phyloP scores from a whole-genome alignment of 495 filamentous ascomycete species.

The Penicillium herquei region DNA sequence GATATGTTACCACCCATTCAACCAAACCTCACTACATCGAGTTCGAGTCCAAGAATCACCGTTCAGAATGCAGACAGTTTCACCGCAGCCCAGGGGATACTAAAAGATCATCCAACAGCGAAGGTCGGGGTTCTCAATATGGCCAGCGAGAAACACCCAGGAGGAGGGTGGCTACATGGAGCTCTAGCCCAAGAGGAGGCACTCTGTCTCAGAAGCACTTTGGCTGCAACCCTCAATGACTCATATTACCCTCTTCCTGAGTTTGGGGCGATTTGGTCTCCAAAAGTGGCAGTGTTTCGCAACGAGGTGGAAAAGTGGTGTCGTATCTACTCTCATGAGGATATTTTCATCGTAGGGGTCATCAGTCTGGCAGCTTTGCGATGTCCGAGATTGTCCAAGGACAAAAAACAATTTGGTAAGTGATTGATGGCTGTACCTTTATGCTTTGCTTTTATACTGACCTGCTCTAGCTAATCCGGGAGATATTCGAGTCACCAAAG shows the following conservation, averaged over 20 bases:
- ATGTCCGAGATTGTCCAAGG: slow-evolving; percentile 5
- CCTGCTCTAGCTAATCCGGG: not conserved
- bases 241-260: slow-evolving; percentile 56
- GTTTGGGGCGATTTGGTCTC: slow-evolving; percentile 45
- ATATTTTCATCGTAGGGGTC: slow-evolving; percentile 15
- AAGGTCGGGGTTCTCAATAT: slow-evolving; percentile 45
- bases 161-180: slow-evolving; percentile 56
- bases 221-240: slow-evolving; percentile 49
- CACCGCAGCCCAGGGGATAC: slow-evolving; percentile 9
- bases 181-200: slow-evolving; percentile 59
- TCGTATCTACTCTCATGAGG: slow-evolving; percentile 28
- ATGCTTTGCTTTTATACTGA: not conserved
- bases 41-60: not conserved
- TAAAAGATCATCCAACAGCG: slow-evolving; percentile 1
- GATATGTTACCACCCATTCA: slow-evolving; percentile 2
- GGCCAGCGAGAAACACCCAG: slow-evolving; percentile 50
- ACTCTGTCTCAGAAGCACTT: slow-evolving; percentile 56
- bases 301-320: slow-evolving; percentile 33
- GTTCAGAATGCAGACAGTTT: slow-evolving; percentile 12
- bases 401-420: slow-evolving; percentile 9
- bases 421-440: not conserved
- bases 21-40: not conserved
- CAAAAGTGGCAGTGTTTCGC: slow-evolving; percentile 49
- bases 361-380: slow-evolving; percentile 14
- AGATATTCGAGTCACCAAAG: slow-evolving; percentile 36